Percentiles rank a stretch among this genome's conserved stretches.
These are phyloP conservation scores for Ophiostoma populinum DNA, from an alignment of 2,329 filamentous ascomycete species.

Conservation along the genomic window DNA sequence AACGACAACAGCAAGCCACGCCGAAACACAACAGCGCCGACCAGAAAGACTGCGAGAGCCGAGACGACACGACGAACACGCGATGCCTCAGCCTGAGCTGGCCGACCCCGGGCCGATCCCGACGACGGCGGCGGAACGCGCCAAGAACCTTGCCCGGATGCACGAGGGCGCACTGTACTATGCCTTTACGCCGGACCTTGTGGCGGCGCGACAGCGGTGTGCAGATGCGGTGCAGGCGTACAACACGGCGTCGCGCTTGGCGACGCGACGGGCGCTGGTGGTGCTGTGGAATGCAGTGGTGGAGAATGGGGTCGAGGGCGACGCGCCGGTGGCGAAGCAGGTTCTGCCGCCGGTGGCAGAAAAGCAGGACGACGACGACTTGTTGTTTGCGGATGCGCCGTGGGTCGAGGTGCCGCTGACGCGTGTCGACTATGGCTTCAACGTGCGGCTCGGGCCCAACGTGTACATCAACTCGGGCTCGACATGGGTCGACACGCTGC, in stretches of 20 bases:
- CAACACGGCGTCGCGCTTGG: slow-evolving; percentile 37
- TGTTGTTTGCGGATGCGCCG: slow-evolving; percentile 43
- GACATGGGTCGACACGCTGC: slow-evolving; percentile 60
- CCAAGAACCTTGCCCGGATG: slow-evolving; percentile 39
- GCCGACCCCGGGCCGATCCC: slow-evolving; percentile 6
- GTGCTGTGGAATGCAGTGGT: slow-evolving; percentile 41
- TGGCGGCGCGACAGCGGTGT: slow-evolving; percentile 45
- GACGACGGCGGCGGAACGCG: slow-evolving; percentile 18
- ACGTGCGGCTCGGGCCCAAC: slow-evolving; percentile 49
- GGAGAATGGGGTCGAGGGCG: slow-evolving; percentile 29
- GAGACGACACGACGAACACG: background rate
- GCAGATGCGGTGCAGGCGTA: slow-evolving; percentile 41
- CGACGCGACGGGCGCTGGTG: slow-evolving; percentile 41
- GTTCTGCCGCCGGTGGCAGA: slow-evolving; percentile 38
- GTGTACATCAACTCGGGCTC: slow-evolving; percentile 63
- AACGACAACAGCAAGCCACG: too few relatives aligned
- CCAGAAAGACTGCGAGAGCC: too few relatives aligned
- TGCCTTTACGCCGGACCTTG: slow-evolving; percentile 52
- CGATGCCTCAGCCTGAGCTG: background rate
- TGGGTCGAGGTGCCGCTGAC: slow-evolving; percentile 51
- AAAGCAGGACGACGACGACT: slow-evolving; percentile 46
- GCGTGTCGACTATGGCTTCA: slow-evolving; percentile 61
- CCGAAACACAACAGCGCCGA: too few relatives aligned
- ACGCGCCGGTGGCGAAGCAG: background rate
- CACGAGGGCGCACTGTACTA: slow-evolving; percentile 53